Evolutionary conservation across 805 yeast genomes (phyloP), one percentile per base, ranked within the genome.

Genomic region (Candida sonorensis): DNA sequence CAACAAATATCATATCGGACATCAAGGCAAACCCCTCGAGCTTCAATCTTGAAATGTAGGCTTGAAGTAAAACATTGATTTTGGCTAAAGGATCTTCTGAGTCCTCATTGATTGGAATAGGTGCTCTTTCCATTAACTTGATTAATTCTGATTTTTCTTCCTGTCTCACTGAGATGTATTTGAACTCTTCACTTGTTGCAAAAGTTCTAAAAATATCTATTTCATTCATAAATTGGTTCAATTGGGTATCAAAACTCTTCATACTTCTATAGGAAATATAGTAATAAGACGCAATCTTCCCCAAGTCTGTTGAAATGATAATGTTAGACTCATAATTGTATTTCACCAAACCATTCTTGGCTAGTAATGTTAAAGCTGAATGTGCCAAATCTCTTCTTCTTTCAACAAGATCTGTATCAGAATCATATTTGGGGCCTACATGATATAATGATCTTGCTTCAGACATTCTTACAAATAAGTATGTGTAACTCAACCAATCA

Each of bases 1-100:
- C 82, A 25, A 92, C 75, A 51, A 84, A 92, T 3, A 85, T 68
- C 95, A 88, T 86, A 61, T 92, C 99, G 0, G 95, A 77, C 69
- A 81, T 76, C 38, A 94, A 59, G 0, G 97, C 96, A 61, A 85
- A 84, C 0, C 97, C 97, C 1, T 82, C 92, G 12, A 92, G 62
- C 8, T 66, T 61, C 16, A 88, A 61, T 23, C 78, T 59, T 1
- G 96, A 82, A n/a, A 92, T 83, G 47, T 83, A 86, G 0, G 95
- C 73, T 50, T 92, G 98, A 10, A 92, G 59, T 23, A 92, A 56
- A 7, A 86, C 74, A 43, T 79, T 86, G 14, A 84, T 72, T 53
- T 92, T 92, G 0, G 94, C 81, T 12, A 74, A 53, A 0, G 88
- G 78, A 37, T 85, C 90, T 27, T 69, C 75, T 0, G 77, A 59